Percentiles rank a stretch among this genome's conserved stretches.
phyloP scores from a whole-genome alignment of 2,329 filamentous ascomycete species.

The Pseudocercospora crystallina region DNA sequence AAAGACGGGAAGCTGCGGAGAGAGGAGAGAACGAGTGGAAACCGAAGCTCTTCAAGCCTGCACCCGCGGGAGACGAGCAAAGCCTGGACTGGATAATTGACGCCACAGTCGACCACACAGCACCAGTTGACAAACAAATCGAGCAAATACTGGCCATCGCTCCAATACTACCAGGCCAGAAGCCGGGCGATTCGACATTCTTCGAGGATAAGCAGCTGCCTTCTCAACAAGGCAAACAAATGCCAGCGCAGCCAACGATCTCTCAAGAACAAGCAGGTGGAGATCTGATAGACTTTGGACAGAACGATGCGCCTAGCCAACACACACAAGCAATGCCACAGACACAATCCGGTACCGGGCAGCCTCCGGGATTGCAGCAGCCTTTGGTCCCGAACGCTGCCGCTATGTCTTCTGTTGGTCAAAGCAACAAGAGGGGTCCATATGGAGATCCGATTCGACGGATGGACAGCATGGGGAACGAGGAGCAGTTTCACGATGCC shows the following conservation, averaged over 20 bases:
- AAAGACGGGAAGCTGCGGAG: constrained; percentile 82
- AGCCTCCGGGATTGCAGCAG: constrained; percentile 13
- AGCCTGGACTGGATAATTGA: constrained; percentile 95
- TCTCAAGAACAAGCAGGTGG: constrained; percentile 23
- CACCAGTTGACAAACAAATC: constrained; percentile 64
- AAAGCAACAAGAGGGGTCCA: constrained; percentile 6
- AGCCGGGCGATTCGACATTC: constrained; percentile 7
- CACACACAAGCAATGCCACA: constrained; percentile 8
- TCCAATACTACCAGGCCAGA: constrained; percentile 77
- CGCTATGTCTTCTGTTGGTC: constrained; percentile 19
- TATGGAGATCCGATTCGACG: constrained; percentile 26
- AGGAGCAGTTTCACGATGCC: constrained; percentile 52
- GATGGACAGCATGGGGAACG: constrained; percentile 44
- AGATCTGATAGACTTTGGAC: constrained; percentile 61
- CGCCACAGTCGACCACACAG: constrained; percentile 68
- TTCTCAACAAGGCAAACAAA: constrained; percentile 20
- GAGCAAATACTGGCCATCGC: constrained; percentile 85
- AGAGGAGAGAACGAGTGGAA: constrained; percentile 82
- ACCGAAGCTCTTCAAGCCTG: constrained; percentile 77
- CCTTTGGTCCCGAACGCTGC: constrained; percentile 14
- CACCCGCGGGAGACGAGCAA: constrained; percentile 65
- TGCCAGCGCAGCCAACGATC: constrained; percentile 3
- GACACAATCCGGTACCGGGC: constrained; percentile 10
- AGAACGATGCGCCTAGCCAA: constrained; percentile 38
- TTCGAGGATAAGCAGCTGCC: constrained; percentile 18